Conservation (phyloP, 2,329 filamentous ascomycete genomes). For the Verticillium nubilum region DNA sequence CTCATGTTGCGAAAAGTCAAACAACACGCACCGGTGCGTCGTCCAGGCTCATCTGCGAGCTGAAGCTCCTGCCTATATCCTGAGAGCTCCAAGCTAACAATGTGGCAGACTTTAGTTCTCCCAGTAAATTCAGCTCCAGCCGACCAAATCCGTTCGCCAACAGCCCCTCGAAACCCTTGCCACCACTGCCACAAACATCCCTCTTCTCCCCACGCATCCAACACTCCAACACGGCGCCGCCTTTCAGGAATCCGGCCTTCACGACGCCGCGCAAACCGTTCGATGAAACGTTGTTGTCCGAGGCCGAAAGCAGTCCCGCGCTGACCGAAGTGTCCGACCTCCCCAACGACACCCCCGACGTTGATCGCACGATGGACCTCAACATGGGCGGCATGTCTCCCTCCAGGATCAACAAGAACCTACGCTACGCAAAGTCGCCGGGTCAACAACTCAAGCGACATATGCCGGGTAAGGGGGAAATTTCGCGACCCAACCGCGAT, state of each 20-base stretch:
- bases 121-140: slow-evolving; percentile 26
- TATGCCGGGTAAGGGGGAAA: slow-evolving; percentile 58
- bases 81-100: neutral
- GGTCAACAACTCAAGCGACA: slow-evolving; percentile 26
- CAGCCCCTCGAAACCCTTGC: slow-evolving; percentile 35
- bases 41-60: neutral
- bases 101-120: slow-evolving; percentile 25
- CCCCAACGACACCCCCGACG: slow-evolving; percentile 45
- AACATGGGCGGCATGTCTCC: slow-evolving; percentile 42
- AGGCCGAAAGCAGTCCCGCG: slow-evolving; percentile 56
- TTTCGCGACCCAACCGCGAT: slow-evolving; percentile 42
- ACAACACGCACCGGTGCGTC: slow-evolving; percentile 35
- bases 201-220: slow-evolving; percentile 39
- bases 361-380: slow-evolving; percentile 37
- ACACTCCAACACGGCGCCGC: slow-evolving; percentile 37
- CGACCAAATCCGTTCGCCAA: slow-evolving; percentile 20
- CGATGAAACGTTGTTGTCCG: slow-evolving; percentile 48
- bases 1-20: slow-evolving; percentile 38
- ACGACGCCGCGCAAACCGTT: slow-evolving; percentile 56
- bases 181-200: slow-evolving; percentile 33
- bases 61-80: neutral
- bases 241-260: slow-evolving; percentile 60
- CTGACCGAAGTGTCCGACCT: slow-evolving; percentile 51
- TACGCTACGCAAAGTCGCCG: slow-evolving; percentile 37
- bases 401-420: slow-evolving; percentile 37